Base-by-base conservation (phyloP, 2,329 filamentous ascomycete genomes). In the Trichoderma sp. region DNA sequence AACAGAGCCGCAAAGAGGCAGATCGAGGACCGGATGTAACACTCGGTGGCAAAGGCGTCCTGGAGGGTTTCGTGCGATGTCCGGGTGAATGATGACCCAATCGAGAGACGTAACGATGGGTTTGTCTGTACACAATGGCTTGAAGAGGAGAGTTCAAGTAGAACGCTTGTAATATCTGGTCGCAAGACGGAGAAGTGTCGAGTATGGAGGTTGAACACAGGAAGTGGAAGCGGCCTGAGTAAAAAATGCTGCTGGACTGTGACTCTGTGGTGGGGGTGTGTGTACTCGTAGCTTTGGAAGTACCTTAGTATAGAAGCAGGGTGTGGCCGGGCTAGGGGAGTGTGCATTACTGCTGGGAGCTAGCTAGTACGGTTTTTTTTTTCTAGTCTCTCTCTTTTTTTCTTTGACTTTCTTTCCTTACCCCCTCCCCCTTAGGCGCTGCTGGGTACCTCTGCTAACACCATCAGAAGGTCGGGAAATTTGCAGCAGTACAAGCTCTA, bases 191-290 rank as follows among this genome's bases (percentile, higher is more conserved):
- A 18, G 56, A 71, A 60, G 72, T n/a, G 33, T 60, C 31, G 71
- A 75, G 73, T 31, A 45, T 69, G 63, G 62, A 76, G 75, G 59
- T 63, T 59, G 66, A 67, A 76, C 60, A 72, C 66, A 71, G 45
- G 66, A 73, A 65, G 63, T 64, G 71, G 63, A 66, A 68, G 63
- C 41, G 59, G 53, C 73, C 64, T 74, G 68, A 68, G 75, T 68
- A 76, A 75, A 75, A 72, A 63, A 56, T 27, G 41, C 50, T 59
- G 33, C 59, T 68, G 64, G 27, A 31, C 68, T 73, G 21, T 29
- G 38, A 65, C 71, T 75, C 38, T 50, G 27, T 53, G 59, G 67
- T 16, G 67, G 56, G 33, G 12, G 21, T 18, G 24, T 21, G 21
- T 16, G 24, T 21, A 35, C 29, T 18, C 4, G 38, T 45, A 62